Base-by-base conservation (phyloP, 2,329 filamentous ascomycete genomes). In the Blastomyces gilchristii region DNA sequence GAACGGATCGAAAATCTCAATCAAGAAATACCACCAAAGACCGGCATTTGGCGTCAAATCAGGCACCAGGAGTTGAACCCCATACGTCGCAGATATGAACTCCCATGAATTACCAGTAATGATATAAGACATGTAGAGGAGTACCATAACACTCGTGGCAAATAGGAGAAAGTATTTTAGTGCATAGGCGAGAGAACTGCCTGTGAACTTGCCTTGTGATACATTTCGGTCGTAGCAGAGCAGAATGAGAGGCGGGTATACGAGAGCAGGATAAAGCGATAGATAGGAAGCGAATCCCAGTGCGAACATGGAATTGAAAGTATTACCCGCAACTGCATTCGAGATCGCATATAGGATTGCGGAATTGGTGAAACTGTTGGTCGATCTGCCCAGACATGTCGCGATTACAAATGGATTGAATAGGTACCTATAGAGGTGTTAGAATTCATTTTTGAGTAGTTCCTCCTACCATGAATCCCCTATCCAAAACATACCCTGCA, bases 21-120 rank as follows among this genome's bases (percentile, higher is more conserved):
- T 96, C 73, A 99, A 97, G 78, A 99, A 99, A 77, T 99, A 99
- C 94, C 94, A 99, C 94, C 94, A 99, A 1, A 99, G 81, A 1
- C 94, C 94, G 39, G 95, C 89, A 68, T 97, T 99, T 14, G 94
- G 94, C 0, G 93, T 95, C 50, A 99, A 82, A 72, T 99, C 94
- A 9, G 91, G 90, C 2, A 99, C 83, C 0, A 94, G 86, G 47
- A 99, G 82, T 69, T 96, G 92, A 57, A 96, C 90, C 68, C 93
- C 91, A 76, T 99, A 99, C 0, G 94, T 97, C 25, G 91, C 91
- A 8, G 83, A 77, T 25, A 97, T 76, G 71, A 97, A 99, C 66
- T 92, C 87, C 89, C 90, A 96, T 1, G 91, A 95, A 65, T 85
- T 82, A 41, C 82, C 86, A 0, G 89, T 90, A 50, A 96, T 78